Base-by-base conservation (phyloP, 179 eudicot species). In the Pouteria campechiana region DNA sequence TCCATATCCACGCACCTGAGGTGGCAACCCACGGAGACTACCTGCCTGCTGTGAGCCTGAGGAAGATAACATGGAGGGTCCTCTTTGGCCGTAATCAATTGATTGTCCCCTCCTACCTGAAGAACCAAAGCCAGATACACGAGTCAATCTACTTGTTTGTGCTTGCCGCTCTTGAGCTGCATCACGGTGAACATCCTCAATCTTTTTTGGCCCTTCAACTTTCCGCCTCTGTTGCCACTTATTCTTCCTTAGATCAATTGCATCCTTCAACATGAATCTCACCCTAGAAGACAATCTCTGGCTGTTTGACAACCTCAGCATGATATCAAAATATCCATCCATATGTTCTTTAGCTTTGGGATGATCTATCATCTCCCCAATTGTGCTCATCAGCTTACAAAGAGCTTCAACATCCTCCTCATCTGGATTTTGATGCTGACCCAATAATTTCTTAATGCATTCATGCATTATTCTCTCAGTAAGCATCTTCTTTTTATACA, bases 301-400 rank as follows among this genome's bases (percentile, higher is more conserved):
- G 52, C 85, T 75, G 41, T 81, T 89, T 6, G 97, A 85, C 44
- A 89, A 56, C 37, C 64, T 69, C 2, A 49, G 33, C 90, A 89
- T 81, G 55, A 57, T 64, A 27, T 68, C 80, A 35, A 81, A 89
- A 52, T 81, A 89, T 0, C 44, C 67, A 69, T 89, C 97, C 76
- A 85, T 81, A 37, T 74, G 83, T 37, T 69, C 80, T 73, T 83
- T 88, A 10, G 92, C 87, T 69, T 55, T 84, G 3, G 84, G 64
- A 53, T 78, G 88, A 65, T 88, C 97, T 18, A 88, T 84, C 78
- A 78, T 84, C 61, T 70, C 83, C 12, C 97, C 97, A 14, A 88
- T 88, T 11, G 97, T 88, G 70, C 94, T 88, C 97, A 84, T 85
- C 64, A 89, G 69, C 64, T 85, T 89, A 77, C 97, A 89, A 53